Base-by-base conservation (phyloP, 768 basidiomycete genomes). In the Boletus speciosus region DNA sequence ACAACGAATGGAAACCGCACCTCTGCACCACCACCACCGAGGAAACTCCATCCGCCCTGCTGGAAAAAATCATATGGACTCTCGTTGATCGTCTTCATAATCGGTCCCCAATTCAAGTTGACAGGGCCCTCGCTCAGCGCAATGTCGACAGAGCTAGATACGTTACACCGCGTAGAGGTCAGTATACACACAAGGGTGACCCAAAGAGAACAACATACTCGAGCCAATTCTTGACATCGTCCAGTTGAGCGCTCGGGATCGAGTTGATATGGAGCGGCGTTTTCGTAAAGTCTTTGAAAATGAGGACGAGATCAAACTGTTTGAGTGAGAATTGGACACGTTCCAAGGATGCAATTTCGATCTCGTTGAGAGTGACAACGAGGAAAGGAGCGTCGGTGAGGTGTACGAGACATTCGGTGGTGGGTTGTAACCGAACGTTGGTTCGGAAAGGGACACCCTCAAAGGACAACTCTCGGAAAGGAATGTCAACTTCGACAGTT, bases 1-100 rank as follows among this genome's bases (percentile, higher is more conserved):
- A 11, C 15, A 10, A 50, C 1, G 42, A 56, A 54, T 36, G 29
- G 27, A 11, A 72, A 34, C 7, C 81, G 58, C 52, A 90, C 90
- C 67, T 88, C 90, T 31, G 80, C 88, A 54, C 78, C 81, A n/a
- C 79, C 76, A 10, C 82, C 76, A 39, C 86, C 86, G 14, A 86
- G 84, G 56, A 98, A 80, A 85, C 94, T 98, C 96, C 96, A 98
- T 35, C 97, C 97, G n/a, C 93, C 94, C 46, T 87, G 84, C 57
- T 88, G 87, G 84, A 95, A 99, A 76, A 98, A 99, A 29, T 90
- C 92, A 61, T 89, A 85, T 0, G 97, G 94, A 58, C 88, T 92
- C 60, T 98, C 96, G 58, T 97, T 97, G 73, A 98, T 86, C 37
- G 93, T 95, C 73, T 98, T 98, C 93, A 99, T 98, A 69, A 99